A percentile compares a stretch with the other conserved stretches of the same genome.
Evolutionary conservation across 192 early-diverging fungal species (phyloP).

Genomic region (Backusella tarrabulga): DNA sequence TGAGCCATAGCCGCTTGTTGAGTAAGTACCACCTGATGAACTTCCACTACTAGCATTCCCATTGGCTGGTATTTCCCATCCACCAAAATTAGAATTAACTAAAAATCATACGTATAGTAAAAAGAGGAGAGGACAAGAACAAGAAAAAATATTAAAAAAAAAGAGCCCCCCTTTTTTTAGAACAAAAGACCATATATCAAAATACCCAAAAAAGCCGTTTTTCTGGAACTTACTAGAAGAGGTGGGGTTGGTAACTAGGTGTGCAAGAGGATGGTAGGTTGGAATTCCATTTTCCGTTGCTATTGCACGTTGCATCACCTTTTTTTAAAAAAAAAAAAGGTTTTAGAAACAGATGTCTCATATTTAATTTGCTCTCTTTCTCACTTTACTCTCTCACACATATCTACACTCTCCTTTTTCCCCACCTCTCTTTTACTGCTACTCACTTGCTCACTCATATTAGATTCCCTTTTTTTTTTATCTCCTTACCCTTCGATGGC

Average conservation of each 20-base stretch:
- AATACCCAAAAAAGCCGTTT: neutral
- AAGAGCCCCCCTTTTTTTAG: neutral
- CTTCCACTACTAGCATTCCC: conserved; percentile 9
- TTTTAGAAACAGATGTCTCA: neutral
- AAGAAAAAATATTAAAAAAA: neutral
- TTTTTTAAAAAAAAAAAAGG: neutral
- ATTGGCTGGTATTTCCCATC: neutral
- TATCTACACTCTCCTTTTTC: too few species aligned
- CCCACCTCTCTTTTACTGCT: too few species aligned
- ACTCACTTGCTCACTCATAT: too few species aligned
- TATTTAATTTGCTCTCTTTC: neutral
- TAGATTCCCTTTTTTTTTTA: neutral
- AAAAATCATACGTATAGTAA: neutral
- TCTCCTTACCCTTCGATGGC: conserved; percentile 41
- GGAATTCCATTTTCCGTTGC: conserved; percentile 15
- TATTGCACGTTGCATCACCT: conserved; percentile 33
- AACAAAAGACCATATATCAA: neutral
- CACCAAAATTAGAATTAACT: neutral
- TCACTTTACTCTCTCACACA: too few species aligned
- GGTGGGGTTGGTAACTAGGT: neutral
- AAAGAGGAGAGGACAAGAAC: neutral
- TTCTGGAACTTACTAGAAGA: conserved; percentile 11
- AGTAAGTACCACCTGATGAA: neutral
- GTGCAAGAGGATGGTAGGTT: neutral
- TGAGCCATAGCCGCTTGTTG: conserved; percentile 17